phyloP scores from a whole-genome alignment of 1,284 basidiomycete species.

The Trichosporon inkin region DNA sequence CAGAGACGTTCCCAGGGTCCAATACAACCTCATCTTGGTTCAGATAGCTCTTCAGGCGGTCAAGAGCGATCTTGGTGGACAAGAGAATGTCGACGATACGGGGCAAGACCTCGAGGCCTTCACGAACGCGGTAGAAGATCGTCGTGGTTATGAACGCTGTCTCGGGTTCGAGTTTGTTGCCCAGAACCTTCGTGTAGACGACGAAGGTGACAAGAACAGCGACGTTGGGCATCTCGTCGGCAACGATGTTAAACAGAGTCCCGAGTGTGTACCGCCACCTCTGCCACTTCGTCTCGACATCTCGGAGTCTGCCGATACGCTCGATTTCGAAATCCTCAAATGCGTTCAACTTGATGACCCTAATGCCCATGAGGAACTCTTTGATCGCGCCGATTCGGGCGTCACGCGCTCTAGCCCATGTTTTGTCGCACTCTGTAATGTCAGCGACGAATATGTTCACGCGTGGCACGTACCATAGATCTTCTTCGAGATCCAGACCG shows the following conservation, averaged over 20 bases:
- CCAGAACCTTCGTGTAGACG: slow-evolving; percentile 44
- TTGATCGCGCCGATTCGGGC: slow-evolving; percentile 44
- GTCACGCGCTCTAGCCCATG: slow-evolving; percentile 39
- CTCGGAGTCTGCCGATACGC: slow-evolving; percentile 33
- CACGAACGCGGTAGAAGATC: slow-evolving; percentile 37
- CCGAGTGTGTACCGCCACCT: slow-evolving; percentile 48
- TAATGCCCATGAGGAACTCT: slow-evolving; percentile 45
- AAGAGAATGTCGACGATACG: slow-evolving; percentile 32
- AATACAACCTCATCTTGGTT: slow-evolving; percentile 40
- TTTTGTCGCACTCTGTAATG: slow-evolving; percentile 38
- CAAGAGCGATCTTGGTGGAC: slow-evolving; percentile 38
- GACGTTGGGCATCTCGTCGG: slow-evolving; percentile 39
- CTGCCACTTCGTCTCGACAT: slow-evolving; percentile 47
- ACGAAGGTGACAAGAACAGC: slow-evolving; percentile 41
- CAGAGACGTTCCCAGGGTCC: slow-evolving; percentile 16
- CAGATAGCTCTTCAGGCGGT: slow-evolving; percentile 38
- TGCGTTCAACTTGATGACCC: slow-evolving; percentile 50
- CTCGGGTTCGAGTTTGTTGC: slow-evolving; percentile 35
- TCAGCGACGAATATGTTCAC: slow-evolving; percentile 3
- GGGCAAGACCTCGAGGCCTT: slow-evolving; percentile 34
- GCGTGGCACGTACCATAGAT: slow-evolving; percentile 39
- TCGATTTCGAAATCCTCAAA: slow-evolving; percentile 42
- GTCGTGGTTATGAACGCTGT: slow-evolving; percentile 43
- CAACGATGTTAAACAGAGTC: slow-evolving; percentile 47
- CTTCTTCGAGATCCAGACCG: slow-evolving; percentile 31